These are phyloP conservation scores for Mucor piriformis DNA, from an alignment of 371 early-diverging fungal genomes.

Conservation along the genomic window DNA sequence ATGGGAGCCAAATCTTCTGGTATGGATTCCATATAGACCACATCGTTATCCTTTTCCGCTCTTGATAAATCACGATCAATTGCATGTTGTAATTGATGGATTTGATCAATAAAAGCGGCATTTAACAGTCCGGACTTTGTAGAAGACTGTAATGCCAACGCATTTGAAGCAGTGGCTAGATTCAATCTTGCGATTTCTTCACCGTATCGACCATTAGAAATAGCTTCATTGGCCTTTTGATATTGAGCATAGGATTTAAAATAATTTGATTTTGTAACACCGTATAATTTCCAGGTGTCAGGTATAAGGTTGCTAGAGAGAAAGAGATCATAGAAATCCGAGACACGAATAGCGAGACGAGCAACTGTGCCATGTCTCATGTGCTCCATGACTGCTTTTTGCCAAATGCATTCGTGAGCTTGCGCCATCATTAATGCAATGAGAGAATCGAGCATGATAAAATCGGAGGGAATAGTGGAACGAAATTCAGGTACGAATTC, in stretches of 20 bases:
- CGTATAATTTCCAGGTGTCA: conserved; percentile 61
- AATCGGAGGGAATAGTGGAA: conserved; percentile 59
- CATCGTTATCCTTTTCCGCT: conserved; percentile 89
- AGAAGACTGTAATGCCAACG: conserved; percentile 15
- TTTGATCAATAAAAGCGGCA: conserved; percentile 26
- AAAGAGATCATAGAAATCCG: conserved; percentile 63
- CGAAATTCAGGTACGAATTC: conserved; percentile 62
- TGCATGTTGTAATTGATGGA: conserved; percentile 50
- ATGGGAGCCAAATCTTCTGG: conserved; percentile 70
- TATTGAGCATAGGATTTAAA: conserved; percentile 79
- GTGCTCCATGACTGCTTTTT: conserved; percentile 76
- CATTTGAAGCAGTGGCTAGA: conserved; percentile 46
- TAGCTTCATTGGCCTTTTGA: conserved; percentile 73
- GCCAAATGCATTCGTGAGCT: conserved; percentile 90
- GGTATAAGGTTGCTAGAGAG: conserved; percentile 53
- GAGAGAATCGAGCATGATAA: conserved; percentile 66
- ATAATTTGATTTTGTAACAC: conserved; percentile 71
- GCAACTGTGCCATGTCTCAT: conserved; percentile 78
- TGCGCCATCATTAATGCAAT: conserved; percentile 83
- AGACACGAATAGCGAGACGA: conserved; percentile 73
- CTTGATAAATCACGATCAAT: conserved; percentile 62
- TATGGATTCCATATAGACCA: conserved; percentile 82
- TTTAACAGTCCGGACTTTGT: conserved; percentile 2
- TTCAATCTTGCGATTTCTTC: conserved; percentile 82
- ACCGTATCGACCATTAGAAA: conserved; percentile 75